Conservation (phyloP, 1,284 basidiomycete genomes). For the Leccinum subfulvum region DNA sequence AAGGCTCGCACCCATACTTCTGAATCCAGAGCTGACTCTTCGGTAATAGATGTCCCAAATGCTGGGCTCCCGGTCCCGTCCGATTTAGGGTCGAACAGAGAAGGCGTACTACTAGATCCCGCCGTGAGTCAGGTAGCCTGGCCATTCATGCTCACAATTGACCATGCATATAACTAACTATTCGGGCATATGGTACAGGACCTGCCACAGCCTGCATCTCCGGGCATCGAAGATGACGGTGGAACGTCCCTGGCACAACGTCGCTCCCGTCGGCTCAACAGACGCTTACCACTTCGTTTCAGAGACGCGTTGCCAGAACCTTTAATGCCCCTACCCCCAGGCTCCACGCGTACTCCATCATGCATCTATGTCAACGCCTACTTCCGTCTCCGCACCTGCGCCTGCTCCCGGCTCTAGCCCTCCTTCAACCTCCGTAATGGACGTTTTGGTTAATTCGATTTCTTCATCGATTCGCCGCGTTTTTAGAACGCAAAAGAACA, state of each 20-base stretch:
- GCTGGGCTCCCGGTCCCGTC: no score
- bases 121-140: no score
- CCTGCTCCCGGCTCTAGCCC: neutral
- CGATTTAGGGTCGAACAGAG: no score
- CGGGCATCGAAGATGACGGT: neutral
- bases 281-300: neutral
- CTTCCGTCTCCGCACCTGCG: neutral
- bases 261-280: neutral
- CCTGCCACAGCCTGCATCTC: neutral
- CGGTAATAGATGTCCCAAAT: no score
- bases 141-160: no score
- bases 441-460: neutral
- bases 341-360: no score
- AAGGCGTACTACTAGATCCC: no score
- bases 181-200: conserved; percentile 18
- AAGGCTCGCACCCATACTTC: neutral
- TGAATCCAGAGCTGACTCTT: no score
- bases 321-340: neutral
- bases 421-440: neutral
- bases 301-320: neutral
- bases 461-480: neutral
- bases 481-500: neutral
- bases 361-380: no score
- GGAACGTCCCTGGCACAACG: neutral
- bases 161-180: no score